Conservation (phyloP, 306 rosid genomes). For the Vigna radiata region DNA sequence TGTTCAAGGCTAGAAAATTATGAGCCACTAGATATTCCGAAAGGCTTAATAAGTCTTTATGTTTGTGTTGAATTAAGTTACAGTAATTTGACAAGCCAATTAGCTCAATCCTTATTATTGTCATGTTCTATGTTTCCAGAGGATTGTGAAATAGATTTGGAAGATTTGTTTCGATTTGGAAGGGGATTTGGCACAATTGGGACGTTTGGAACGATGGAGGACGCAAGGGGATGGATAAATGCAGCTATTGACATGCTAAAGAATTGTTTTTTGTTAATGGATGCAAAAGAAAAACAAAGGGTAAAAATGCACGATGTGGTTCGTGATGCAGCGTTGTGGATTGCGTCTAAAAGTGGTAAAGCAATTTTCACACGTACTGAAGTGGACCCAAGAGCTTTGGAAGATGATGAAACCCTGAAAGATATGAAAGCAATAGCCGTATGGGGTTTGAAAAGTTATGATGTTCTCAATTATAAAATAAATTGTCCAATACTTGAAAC, state of each 20-base stretch:
- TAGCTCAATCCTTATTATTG: constrained; percentile 6
- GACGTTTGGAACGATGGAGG: not conserved
- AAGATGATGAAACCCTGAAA: not conserved
- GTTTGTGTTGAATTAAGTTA: constrained; percentile 28
- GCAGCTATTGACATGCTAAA: constrained; percentile 1
- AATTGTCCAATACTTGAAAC: constrained; percentile 12
- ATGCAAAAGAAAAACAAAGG: not conserved
- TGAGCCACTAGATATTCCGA: not conserved
- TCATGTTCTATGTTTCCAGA: constrained; percentile 42
- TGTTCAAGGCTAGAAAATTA: not conserved
- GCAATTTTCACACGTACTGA: not conserved
- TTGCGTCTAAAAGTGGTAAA: not conserved
- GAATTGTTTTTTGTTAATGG: constrained; percentile 29
- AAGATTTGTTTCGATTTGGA: constrained; percentile 11
- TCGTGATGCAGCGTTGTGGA: constrained; percentile 34
- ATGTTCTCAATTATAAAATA: not conserved
- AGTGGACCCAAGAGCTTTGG: not conserved
- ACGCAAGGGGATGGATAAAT: not conserved
- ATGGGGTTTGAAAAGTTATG: not conserved
- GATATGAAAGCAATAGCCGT: constrained; percentile 11
- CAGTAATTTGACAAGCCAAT: not conserved
- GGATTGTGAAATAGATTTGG: constrained; percentile 33
- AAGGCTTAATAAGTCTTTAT: not conserved
- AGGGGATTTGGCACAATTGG: not conserved
- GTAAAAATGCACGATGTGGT: constrained; percentile 45